Evolutionary conservation across 2,329 filamentous ascomycete species (phyloP), one percentile per base, ranked within the genome.

Genomic region (Aspergillus chevalieri): DNA sequence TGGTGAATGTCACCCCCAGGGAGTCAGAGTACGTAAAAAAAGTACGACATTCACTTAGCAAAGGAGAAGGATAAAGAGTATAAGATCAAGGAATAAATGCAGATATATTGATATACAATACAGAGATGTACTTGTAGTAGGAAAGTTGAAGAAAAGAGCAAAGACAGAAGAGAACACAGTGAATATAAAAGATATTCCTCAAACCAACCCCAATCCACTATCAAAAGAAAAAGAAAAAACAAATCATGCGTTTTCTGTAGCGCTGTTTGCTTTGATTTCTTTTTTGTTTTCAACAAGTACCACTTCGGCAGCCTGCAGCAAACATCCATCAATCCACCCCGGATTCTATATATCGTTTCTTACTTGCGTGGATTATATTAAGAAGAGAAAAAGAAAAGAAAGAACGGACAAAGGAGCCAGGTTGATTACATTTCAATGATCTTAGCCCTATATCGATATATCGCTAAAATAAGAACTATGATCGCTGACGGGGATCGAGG

Each of bases 271-370:
- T 30, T 30, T 10, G 26, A 30, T 30, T 30, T 12, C 26, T 9
- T 12, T 30, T 30, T 30, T 30, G 26, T 30, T 30, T 30, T 30
- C 26, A 30, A 7, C 21, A 21, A 44, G 42, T 21, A 22, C 33
- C 44, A 49, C 46, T 41, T 46, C 57, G 59, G 59, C 54, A 56
- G 55, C 48, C 57, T 60, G 59, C 59, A 61, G 55, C 50, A 44
- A 48, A 48, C 47, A 30, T 30, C 10, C 26, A 30, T 30, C 26
- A 30, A 30, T 30, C 26, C 12, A 4, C 26, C 26, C 26, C 26
- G 26, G 26, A 30, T 30, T 30, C 10, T 30, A 30, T 10, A 30
- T 30, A 30, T 30, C 26, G 12, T 5, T 12, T 30, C 26, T 30
- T 28, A 7, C 9, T 10, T 12, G 8, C 3, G 10, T 30, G 21